Evolutionary conservation across 2,329 filamentous ascomycete species (phyloP), one percentile per base, ranked within the genome.

Genomic region (Epichloe aotearoae): DNA sequence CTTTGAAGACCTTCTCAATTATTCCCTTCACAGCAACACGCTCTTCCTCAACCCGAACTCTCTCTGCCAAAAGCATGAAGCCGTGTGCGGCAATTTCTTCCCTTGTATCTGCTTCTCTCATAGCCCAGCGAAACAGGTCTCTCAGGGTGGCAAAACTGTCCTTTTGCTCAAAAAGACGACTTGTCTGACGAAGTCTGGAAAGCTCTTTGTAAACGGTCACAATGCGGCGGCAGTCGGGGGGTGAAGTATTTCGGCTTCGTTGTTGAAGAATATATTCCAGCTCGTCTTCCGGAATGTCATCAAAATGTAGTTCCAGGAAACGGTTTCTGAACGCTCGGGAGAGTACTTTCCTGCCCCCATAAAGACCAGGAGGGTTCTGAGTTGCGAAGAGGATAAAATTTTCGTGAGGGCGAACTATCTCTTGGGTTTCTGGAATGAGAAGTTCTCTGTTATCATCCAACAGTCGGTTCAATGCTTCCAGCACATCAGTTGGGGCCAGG

Each of bases 351-450:
- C 93, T 80, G 15, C 93, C 93, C 52, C 94, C 94, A 60, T 99
- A 99, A 1, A 98, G 71, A 37, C 93, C 93, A 20, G 94, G 86
- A 0, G 93, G 93, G 58, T 99, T 98, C 63, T 99, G 93, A 0
- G 93, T 99, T 2, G 93, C 93, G 61, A 98, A 98, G 0, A 99
- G 79, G 80, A 97, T 95, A 65, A 98, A 98, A 59, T 94, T 90
- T 33, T 88, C 82, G 57, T 98, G 90, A 0, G 93, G 94, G 34
- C 83, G 84, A 40, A 99, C 86, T 37, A 94, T 74, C 64, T 98
- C 90, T 66, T 98, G 93, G 0, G 93, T 97, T 65, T 99, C 93
- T 0, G 94, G 91, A 36, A 99, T 90, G 23, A 98, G 76, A 4
- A 99, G 78, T 66, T 99, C 93, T 53, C 93, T 78, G 59, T 98